These are phyloP conservation scores for Angomonas ambiguus DNA, from an alignment of 208 protist genomes.

Conservation along the genomic window DNA sequence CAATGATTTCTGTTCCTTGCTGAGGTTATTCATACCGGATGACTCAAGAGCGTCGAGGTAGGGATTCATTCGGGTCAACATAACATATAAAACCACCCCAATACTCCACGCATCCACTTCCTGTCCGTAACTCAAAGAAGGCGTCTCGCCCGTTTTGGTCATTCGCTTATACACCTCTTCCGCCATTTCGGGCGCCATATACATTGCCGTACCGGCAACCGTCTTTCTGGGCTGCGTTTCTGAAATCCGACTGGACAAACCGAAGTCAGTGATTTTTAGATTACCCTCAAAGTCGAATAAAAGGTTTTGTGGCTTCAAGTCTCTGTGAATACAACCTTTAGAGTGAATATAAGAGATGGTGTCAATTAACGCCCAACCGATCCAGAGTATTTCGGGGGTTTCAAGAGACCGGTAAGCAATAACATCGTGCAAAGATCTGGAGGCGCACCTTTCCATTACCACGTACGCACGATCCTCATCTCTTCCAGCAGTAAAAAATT, in stretches of 20 bases:
- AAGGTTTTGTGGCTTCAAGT: slow-evolving; percentile 90
- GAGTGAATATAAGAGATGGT: slow-evolving; percentile 84
- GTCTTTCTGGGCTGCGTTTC: slow-evolving; percentile 80
- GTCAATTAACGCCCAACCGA: slow-evolving; percentile 76
- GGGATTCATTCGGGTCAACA: slow-evolving; percentile 83
- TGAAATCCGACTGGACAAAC: slow-evolving; percentile 74
- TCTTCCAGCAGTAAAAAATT: slow-evolving; percentile 65
- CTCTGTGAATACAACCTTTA: slow-evolving; percentile 85
- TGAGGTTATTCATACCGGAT: slow-evolving; percentile 35
- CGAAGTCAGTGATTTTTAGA: slow-evolving; percentile 92
- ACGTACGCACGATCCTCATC: slow-evolving; percentile 79
- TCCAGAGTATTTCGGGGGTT: slow-evolving; percentile 78
- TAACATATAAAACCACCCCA: slow-evolving; percentile 83
- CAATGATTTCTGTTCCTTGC: slow-evolving; percentile 69
- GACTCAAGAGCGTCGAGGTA: slow-evolving; percentile 73
- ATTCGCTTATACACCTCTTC: slow-evolving; percentile 80
- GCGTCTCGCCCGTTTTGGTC: slow-evolving; percentile 42
- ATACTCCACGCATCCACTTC: slow-evolving; percentile 90
- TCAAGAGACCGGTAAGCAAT: slow-evolving; percentile 56
- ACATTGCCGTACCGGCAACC: slow-evolving; percentile 86
- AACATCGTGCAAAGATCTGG: slow-evolving; percentile 71
- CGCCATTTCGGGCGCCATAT: slow-evolving; percentile 90
- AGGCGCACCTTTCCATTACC: slow-evolving; percentile 83
- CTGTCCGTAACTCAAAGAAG: slow-evolving; percentile 69
- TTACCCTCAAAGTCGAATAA: slow-evolving; percentile 87